A percentile compares a stretch with the other conserved stretches of the same genome.
These are phyloP conservation scores for Scutellaria galericulata DNA, from an alignment of 257 asterid species.

Conservation along the genomic window DNA sequence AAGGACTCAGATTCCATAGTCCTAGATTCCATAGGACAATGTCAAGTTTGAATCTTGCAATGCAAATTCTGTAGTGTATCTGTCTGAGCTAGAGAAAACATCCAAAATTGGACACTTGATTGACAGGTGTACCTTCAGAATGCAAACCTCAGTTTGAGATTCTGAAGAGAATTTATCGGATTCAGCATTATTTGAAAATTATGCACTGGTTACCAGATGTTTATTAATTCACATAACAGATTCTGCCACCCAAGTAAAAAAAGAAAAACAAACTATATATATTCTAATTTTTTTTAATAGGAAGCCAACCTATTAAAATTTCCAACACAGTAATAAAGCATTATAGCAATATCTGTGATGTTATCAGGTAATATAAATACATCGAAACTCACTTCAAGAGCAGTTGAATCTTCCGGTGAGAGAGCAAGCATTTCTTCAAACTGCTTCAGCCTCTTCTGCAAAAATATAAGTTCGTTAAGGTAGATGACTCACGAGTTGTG, in stretches of 20 bases:
- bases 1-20: slow-evolving; percentile 18
- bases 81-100: no score
- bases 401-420: slow-evolving; percentile 73
- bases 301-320: background rate
- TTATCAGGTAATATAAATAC: slow-evolving; percentile 24
- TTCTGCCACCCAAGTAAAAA: background rate
- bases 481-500: slow-evolving; percentile 26
- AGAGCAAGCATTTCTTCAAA: slow-evolving; percentile 69
- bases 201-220: background rate
- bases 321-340: slow-evolving; percentile 27
- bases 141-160: background rate
- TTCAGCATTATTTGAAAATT: background rate
- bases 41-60: slow-evolving; percentile 8
- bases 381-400: slow-evolving; percentile 81
- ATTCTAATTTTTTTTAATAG: no score
- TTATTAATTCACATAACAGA: slow-evolving; percentile 12
- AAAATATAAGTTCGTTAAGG: slow-evolving; percentile 32
- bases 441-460: slow-evolving; percentile 77
- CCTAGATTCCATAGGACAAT: slow-evolving; percentile 10
- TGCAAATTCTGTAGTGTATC: background rate
- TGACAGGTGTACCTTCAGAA: slow-evolving; percentile 9
- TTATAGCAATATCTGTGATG: slow-evolving; percentile 8
- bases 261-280: no score
- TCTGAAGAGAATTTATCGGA: slow-evolving; percentile 21
- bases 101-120: background rate